Percentiles rank a stretch among this genome's conserved stretches.
Conservation (phyloP, 1,284 basidiomycete genomes). For the Mycosarcoma mackinlayi region DNA sequence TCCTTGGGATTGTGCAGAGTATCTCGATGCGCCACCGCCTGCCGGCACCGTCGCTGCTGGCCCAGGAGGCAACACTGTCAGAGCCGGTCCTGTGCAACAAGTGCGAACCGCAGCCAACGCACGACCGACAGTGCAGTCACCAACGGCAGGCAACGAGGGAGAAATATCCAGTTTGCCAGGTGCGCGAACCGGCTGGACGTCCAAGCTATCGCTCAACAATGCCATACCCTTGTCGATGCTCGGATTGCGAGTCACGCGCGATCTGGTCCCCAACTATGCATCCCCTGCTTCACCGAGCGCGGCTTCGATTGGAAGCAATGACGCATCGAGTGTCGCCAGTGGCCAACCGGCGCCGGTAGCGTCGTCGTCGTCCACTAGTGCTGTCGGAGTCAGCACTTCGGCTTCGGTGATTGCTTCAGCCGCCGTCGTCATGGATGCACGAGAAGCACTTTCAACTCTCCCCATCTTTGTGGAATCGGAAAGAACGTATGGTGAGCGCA, state of each 20-base stretch:
- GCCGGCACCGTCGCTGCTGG: constrained; percentile 1
- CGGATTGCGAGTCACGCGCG: constrained; percentile 32
- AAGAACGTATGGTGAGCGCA: constrained; percentile 36
- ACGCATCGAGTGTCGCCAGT: neutral
- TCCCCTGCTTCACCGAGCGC: constrained; percentile 23
- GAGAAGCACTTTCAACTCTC: constrained; percentile 4
- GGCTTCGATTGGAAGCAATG: constrained; percentile 12
- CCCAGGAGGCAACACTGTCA: constrained; percentile 2
- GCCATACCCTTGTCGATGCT: constrained; percentile 34
- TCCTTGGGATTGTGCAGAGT: constrained; percentile 50
- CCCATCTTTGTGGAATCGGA: constrained; percentile 45
- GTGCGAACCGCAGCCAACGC: neutral
- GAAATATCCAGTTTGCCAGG: constrained; percentile 16
- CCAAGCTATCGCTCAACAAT: constrained; percentile 32
- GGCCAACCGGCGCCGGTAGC: neutral
- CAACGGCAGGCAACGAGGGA: neutral
- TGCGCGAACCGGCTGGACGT: constrained; percentile 32
- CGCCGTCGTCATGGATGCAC: neutral
- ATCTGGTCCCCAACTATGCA: constrained; percentile 36
- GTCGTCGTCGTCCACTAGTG: neutral
- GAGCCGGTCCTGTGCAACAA: neutral
- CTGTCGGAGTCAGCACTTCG: neutral
- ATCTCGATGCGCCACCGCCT: constrained; percentile 24
- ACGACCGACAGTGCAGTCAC: neutral
- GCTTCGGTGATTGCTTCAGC: neutral